Evolutionary conservation across 371 early-diverging fungal species (phyloP).

Genomic region (Rhizopus delemar): DNA sequence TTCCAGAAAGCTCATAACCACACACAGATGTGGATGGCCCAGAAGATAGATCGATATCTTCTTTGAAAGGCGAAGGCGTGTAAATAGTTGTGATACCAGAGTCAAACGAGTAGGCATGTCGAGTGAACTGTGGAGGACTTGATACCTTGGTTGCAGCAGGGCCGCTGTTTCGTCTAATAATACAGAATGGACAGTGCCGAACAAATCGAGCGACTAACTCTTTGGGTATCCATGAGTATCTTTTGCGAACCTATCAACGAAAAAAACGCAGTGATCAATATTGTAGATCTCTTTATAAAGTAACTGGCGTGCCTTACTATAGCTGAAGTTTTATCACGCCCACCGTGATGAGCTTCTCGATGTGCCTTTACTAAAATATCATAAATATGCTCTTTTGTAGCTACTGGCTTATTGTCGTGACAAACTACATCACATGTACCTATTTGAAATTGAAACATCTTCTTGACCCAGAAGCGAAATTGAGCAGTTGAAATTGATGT

Average conservation of each 20-base stretch:
- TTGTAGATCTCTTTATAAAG: not conserved
- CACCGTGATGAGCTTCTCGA: slow-evolving; percentile 64
- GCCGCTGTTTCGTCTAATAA: slow-evolving; percentile 36
- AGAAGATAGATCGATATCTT: slow-evolving; percentile 28
- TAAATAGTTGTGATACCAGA: slow-evolving; percentile 13
- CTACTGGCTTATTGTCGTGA: slow-evolving; percentile 62
- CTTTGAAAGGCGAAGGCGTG: slow-evolving; percentile 23
- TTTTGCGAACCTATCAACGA: slow-evolving; percentile 32
- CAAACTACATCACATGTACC: slow-evolving; percentile 49
- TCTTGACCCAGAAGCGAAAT: slow-evolving; percentile 69
- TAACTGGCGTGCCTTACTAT: slow-evolving; percentile 35
- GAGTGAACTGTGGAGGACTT: slow-evolving; percentile 20
- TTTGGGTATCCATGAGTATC: slow-evolving; percentile 41
- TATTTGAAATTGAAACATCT: slow-evolving; percentile 57
- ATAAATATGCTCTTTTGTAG: slow-evolving; percentile 62
- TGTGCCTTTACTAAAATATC: slow-evolving; percentile 60
- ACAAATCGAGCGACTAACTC: slow-evolving; percentile 40
- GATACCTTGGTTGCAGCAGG: slow-evolving; percentile 19
- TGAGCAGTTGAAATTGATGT: slow-evolving; percentile 66
- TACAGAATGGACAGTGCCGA: slow-evolving; percentile 40
- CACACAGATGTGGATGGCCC: slow-evolving; percentile 27
- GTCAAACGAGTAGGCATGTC: slow-evolving; percentile 26
- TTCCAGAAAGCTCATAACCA: slow-evolving; percentile 23
- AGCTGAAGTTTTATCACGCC: slow-evolving; percentile 66
- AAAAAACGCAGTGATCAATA: not conserved